Evolutionary conservation across 2,329 filamentous ascomycete species (phyloP), one percentile per base, ranked within the genome.

Genomic region (Cryphonectria naterciae): DNA sequence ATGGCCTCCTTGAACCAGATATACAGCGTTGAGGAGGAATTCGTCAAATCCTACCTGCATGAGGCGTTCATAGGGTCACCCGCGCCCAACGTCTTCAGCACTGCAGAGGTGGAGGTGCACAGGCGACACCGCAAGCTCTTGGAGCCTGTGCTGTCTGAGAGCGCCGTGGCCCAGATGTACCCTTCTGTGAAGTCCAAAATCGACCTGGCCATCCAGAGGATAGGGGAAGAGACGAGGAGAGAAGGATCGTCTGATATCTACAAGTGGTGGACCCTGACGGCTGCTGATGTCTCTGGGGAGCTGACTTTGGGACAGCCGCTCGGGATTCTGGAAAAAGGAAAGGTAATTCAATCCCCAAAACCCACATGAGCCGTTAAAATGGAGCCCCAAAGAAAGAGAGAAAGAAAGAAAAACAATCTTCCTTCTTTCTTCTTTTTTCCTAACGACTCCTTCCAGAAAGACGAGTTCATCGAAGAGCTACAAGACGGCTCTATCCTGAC

Each of bases 271-370:
- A 76, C 83, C 4, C 87, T 86, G 67, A 83, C 88, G 80, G 78
- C 86, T 0, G 86, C 86, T 0, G 87, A 89, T 74, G 78, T 87
- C 0, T 85, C 88, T 65, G 85, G 83, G 0, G 81, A 87, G 66
- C 76, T 89, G 15, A 83, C 79, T 1, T 89, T 89, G 75, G 87
- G 87, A 0, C 82, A 88, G n/a, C 85, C 85, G 0, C 88, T 89
- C 70, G 76, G 78, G 0, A 84, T 85, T 78, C 76, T 90, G 2
- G 85, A 89, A 68, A 76, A 77, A 2, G 85, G 85, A 28, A 77
- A 84, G 78, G 85, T 87, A 74, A 61, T 41, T 25, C 2, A 58
- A 35, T 13, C 46, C 7, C 7, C 22, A 39, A 65, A 11, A 32
- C 2, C 39, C 41, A 28, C 7, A 6, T 32, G n/a, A 10, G 37